Conservation (phyloP, 805 yeast genomes). For the Pichia cabralensis region DNA sequence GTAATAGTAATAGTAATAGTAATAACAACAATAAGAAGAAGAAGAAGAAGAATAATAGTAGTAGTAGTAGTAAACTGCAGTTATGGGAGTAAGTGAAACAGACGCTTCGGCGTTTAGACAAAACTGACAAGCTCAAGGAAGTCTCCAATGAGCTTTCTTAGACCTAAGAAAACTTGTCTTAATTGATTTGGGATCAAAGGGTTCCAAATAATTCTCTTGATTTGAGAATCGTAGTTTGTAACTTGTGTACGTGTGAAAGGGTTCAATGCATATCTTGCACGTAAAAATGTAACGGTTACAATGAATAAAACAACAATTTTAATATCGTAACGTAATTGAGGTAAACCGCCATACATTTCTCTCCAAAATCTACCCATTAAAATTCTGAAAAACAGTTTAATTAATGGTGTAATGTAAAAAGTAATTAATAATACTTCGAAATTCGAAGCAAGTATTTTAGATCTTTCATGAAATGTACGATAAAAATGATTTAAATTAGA, state of each 20-base stretch:
- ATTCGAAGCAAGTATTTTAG: conserved; percentile 35
- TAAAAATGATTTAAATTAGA: conserved; percentile 25
- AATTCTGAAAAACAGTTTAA: conserved; percentile 29
- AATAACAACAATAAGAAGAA: too few species aligned
- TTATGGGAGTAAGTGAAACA: too few species aligned
- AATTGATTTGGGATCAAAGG: conserved; percentile 29
- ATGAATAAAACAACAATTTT: conserved; percentile 31
- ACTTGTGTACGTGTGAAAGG: conserved; percentile 43
- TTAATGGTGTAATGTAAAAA: conserved; percentile 29
- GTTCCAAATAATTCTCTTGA: conserved; percentile 28
- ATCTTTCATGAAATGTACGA: conserved; percentile 31
- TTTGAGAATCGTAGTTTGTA: conserved; percentile 33
- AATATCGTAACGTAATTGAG: conserved; percentile 16
- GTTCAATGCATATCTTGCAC: conserved; percentile 49
- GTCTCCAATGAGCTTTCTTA: conserved; percentile 8
- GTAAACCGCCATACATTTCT: conserved; percentile 11
- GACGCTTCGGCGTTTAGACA: too few species aligned
- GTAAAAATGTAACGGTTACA: conserved; percentile 44
- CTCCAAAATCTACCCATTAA: conserved; percentile 27
- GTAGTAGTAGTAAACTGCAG: too few species aligned
- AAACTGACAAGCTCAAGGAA: conserved; percentile 12
- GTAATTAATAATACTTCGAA: conserved; percentile 35
- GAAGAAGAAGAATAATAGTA: too few species aligned
- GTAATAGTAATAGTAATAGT: too few species aligned
- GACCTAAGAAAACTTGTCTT: conserved; percentile 6